Base-by-base conservation (phyloP, 805 yeast genomes). In the Saturnispora serradocipensis region DNA sequence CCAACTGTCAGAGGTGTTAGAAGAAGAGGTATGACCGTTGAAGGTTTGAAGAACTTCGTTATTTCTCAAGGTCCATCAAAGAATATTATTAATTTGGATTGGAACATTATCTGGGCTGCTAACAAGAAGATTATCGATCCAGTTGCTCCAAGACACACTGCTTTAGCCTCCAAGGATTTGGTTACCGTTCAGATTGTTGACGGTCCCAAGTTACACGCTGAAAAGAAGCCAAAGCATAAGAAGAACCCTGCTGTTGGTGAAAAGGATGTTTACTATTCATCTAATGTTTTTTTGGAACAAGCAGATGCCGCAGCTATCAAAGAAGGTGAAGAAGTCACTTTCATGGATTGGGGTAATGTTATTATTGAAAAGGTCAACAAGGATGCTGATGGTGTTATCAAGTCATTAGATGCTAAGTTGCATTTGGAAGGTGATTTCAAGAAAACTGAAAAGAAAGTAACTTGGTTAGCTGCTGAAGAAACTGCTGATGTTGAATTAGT, bases 1-100 rank as follows among this genome's bases (percentile, higher is more conserved):
- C 99, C 99, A 60, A 93, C 99, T 45, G 96, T 93, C 39, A 84
- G 98, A 71, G 99, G 99, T 75, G 97, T 91, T 50, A 88, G 97
- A 76, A 84, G 99, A 78, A 86, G 99, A 76, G 99, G 99, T 75
- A 93, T 93, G 99, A 82, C 97, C 39, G 95, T 93, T 57, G 97
- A 93, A 74, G 99, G 98, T 59, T 81, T 93, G 69, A 82, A 91
- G 71, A 86, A 87, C 77, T 93, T 93, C 63, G 86, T 93, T 59
- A 76, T 93, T 56, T 79, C 95, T 48, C 98, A 93, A 75, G 99
- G 99, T 63, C 99, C 99, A 40, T 91, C 98, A 45, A 88, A 85
- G 74, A 93, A 93, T 75, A 89, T 93, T 64, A 84, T 93, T 67
- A 93, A 95, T 76, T 76, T 93, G 67, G 99, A 93, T 69, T 93